Conservation (phyloP, 106 monocot genomes). For the Allium cepa region DNA sequence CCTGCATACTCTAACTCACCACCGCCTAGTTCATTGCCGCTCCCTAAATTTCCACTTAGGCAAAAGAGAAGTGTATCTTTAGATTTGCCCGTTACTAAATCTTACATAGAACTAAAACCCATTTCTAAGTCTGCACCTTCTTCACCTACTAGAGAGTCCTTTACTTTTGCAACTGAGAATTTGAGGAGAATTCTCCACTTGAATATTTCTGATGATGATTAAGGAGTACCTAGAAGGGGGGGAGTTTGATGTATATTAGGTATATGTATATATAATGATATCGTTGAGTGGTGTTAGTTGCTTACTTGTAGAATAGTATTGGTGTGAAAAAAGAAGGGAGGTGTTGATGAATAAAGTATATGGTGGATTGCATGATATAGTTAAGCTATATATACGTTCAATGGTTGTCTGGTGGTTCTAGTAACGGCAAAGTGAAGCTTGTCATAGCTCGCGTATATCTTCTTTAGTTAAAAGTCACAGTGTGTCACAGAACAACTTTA, state of each 20-base stretch:
- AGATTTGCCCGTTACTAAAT: slow-evolving; percentile 13
- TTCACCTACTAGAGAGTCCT: slow-evolving; percentile 15
- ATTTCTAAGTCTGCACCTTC: slow-evolving; percentile 19
- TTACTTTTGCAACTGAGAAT: slow-evolving; percentile 18
- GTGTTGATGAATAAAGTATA: background rate
- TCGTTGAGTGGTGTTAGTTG: slow-evolving; percentile 1
- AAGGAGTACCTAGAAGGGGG: background rate
- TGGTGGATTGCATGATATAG: background rate
- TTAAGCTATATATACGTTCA: slow-evolving; percentile 5
- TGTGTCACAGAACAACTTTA: background rate
- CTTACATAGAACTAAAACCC: slow-evolving; percentile 2
- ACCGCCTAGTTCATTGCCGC: slow-evolving; percentile 62
- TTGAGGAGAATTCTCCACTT: slow-evolving; percentile 21
- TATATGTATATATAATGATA: slow-evolving; percentile 16
- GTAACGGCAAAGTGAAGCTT: too few relatives aligned
- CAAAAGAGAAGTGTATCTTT: slow-evolving; percentile 42
- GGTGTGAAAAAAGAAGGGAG: background rate
- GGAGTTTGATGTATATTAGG: background rate
- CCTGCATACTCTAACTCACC: slow-evolving; percentile 66
- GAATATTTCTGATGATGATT: slow-evolving; percentile 11
- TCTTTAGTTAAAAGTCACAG: too few relatives aligned
- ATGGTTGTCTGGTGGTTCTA: background rate
- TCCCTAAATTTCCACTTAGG: slow-evolving; percentile 61
- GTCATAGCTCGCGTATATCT: too few relatives aligned
- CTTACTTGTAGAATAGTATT: background rate